Percentiles rank a stretch among this genome's conserved stretches.
phyloP scores from a whole-genome alignment of 768 basidiomycete species.

The Mycena crocata region DNA sequence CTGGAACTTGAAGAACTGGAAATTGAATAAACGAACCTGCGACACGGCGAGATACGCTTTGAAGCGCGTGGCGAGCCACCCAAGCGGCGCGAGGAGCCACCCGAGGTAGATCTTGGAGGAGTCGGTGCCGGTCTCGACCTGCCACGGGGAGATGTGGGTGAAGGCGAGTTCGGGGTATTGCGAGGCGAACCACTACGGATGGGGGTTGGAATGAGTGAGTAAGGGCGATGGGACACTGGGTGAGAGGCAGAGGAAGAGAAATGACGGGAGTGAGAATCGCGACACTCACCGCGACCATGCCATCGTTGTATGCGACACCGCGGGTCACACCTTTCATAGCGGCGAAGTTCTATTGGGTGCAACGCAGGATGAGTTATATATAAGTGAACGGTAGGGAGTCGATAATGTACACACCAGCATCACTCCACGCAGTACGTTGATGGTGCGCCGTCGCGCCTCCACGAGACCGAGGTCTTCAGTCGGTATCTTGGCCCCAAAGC shows the following conservation, averaged over 20 bases:
- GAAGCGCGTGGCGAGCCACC: background rate
- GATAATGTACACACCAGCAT: background rate
- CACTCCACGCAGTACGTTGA: background rate
- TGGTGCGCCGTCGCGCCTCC: constrained; percentile 24
- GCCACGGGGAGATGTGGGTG: constrained; percentile 39
- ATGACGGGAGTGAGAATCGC: too few relatives aligned
- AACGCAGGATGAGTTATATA: background rate
- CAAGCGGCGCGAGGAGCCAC: constrained; percentile 1
- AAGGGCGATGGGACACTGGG: too few relatives aligned
- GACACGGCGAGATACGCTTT: background rate
- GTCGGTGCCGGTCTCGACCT: constrained; percentile 24
- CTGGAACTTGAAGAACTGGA: too few relatives aligned
- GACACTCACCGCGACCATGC: constrained; percentile 9
- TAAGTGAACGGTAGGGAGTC: background rate
- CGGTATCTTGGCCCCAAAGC: constrained; percentile 36
- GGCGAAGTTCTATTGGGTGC: constrained; percentile 11
- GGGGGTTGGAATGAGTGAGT: background rate
- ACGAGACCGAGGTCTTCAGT: constrained; percentile 45
- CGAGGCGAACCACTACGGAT: constrained; percentile 33
- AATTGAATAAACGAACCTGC: background rate
- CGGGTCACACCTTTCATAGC: constrained; percentile 14
- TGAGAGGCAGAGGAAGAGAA: too few relatives aligned
- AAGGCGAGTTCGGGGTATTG: constrained; percentile 35
- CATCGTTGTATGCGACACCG: constrained; percentile 21
- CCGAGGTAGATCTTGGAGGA: background rate